phyloP scores from a whole-genome alignment of 2,329 filamentous ascomycete species.

The Catunica adiposa region DNA sequence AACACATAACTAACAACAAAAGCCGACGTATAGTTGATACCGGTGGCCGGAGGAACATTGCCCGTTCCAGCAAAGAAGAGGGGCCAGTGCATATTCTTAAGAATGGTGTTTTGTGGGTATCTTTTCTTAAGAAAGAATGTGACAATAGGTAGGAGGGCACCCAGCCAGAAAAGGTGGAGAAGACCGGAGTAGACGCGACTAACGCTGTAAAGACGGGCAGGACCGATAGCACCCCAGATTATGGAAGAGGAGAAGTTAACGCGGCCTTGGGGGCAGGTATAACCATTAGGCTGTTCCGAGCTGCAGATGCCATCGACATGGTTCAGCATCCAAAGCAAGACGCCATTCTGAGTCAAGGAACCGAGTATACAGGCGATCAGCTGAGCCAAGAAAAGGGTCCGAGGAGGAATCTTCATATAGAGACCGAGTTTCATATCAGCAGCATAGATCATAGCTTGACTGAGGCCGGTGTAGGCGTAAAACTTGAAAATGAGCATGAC shows the following conservation, averaged over 20 bases:
- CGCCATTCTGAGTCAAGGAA: constrained; percentile 23
- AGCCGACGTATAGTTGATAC: constrained; percentile 38
- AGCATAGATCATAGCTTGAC: constrained; percentile 30
- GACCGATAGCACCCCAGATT: constrained; percentile 45
- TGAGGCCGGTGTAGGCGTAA: constrained; percentile 29
- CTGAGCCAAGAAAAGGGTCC: constrained; percentile 32
- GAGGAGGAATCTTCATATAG: constrained; percentile 36
- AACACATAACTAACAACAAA: constrained; percentile 37
- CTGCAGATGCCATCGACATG: constrained; percentile 38
- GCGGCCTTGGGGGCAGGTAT: constrained; percentile 39
- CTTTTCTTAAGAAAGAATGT: constrained; percentile 32
- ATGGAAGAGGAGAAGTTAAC: constrained; percentile 44
- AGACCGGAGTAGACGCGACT: constrained; percentile 30
- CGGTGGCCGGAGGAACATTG: constrained; percentile 37
- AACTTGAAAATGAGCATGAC: constrained; percentile 34
- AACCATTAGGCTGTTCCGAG: constrained; percentile 29
- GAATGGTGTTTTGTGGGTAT: constrained; percentile 27
- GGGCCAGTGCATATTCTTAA: constrained; percentile 35
- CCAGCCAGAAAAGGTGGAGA: constrained; percentile 40
- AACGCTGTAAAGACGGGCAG: constrained; percentile 21
- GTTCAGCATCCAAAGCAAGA: constrained; percentile 25
- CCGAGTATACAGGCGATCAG: constrained; percentile 24
- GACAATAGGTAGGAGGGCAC: constrained; percentile 28
- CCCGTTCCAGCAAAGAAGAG: constrained; percentile 34
- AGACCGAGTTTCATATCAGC: constrained; percentile 35